phyloP scores from a whole-genome alignment of 2,329 filamentous ascomycete genomes.

The Xylariaceae sp. region DNA sequence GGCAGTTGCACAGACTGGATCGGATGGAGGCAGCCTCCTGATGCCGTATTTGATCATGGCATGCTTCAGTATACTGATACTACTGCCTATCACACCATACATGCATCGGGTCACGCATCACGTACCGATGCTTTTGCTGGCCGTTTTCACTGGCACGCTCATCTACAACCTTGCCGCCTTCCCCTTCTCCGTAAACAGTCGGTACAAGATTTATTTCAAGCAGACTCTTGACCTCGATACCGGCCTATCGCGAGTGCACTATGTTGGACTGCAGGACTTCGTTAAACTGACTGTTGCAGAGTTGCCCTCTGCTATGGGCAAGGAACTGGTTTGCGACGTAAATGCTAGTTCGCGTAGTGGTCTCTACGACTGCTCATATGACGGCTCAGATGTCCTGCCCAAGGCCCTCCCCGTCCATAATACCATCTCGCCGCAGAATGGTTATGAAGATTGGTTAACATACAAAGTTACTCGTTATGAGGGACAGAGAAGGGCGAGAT shows the following conservation, averaged over 20 bases:
- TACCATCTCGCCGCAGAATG: slow-evolving; percentile 37
- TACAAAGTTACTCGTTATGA: slow-evolving; percentile 51
- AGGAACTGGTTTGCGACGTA: slow-evolving; percentile 49
- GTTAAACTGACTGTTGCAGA: slow-evolving; percentile 60
- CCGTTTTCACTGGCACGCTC: slow-evolving; percentile 68
- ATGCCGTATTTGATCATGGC: slow-evolving; percentile 67
- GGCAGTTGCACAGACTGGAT: slow-evolving; percentile 71
- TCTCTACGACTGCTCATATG: slow-evolving; percentile 64
- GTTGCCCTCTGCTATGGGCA: slow-evolving; percentile 65
- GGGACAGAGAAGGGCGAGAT: slow-evolving; percentile 46
- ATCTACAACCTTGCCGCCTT: slow-evolving; percentile 84
- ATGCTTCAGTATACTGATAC: slow-evolving; percentile 61
- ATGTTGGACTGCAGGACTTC: slow-evolving; percentile 64
- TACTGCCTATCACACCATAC: slow-evolving; percentile 76
- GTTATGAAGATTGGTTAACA: slow-evolving; percentile 56
- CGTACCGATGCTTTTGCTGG: slow-evolving; percentile 68
- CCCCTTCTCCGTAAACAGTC: slow-evolving; percentile 74
- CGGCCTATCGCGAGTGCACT: slow-evolving; percentile 62
- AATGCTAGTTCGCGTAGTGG: slow-evolving; percentile 41
- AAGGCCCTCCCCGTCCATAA: slow-evolving; percentile 48
- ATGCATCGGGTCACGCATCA: slow-evolving; percentile 82
- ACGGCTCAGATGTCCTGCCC: slow-evolving; percentile 56
- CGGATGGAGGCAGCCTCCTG: slow-evolving; percentile 72
- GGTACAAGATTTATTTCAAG: slow-evolving; percentile 82
- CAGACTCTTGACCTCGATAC: slow-evolving; percentile 74